Evolutionary conservation across 73 alveolate genomes (phyloP).

Genomic region (Halteria grandinella): DNA sequence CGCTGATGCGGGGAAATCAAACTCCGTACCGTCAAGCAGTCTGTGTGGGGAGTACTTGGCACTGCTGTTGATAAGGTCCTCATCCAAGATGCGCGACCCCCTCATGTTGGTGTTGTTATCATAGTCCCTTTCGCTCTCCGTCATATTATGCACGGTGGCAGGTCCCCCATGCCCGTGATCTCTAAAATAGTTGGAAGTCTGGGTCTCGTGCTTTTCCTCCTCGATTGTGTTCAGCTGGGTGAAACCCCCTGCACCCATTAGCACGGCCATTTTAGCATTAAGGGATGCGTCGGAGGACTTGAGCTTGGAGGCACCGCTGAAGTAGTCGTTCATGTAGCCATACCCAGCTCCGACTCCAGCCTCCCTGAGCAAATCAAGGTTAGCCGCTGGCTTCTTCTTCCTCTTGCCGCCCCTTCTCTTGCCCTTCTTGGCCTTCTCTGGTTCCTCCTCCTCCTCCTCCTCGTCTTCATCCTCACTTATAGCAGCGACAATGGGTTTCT

Average conservation of each 20-base stretch:
- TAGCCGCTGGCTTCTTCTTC: slow-evolving; percentile 12
- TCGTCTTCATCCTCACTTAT: neutral
- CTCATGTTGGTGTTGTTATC: neutral
- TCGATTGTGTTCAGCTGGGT: slow-evolving; percentile 43
- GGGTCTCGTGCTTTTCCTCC: slow-evolving; percentile 54
- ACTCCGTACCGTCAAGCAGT: neutral
- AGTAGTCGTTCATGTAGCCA: slow-evolving; percentile 14
- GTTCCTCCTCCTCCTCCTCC: no score
- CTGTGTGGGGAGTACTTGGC: neutral
- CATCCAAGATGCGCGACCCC: neutral
- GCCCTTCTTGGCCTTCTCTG: no score
- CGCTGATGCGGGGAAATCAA: neutral
- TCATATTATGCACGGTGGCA: no score
- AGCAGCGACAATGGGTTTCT: slow-evolving; percentile 26
- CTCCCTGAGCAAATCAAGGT: neutral
- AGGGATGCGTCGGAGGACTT: no score
- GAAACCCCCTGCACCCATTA: slow-evolving; percentile 31
- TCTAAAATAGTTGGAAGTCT: slow-evolving; percentile 33
- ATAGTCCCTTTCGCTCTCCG: slow-evolving; percentile 26
- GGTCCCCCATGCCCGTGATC: no score
- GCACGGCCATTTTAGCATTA: slow-evolving; percentile 31
- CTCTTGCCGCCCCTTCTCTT: no score
- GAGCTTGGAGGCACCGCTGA: slow-evolving; percentile 28
- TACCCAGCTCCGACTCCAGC: slow-evolving; percentile 20
- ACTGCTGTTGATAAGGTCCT: neutral